Conservation (phyloP, 768 basidiomycete species). For the Tephrocybe rancida region DNA sequence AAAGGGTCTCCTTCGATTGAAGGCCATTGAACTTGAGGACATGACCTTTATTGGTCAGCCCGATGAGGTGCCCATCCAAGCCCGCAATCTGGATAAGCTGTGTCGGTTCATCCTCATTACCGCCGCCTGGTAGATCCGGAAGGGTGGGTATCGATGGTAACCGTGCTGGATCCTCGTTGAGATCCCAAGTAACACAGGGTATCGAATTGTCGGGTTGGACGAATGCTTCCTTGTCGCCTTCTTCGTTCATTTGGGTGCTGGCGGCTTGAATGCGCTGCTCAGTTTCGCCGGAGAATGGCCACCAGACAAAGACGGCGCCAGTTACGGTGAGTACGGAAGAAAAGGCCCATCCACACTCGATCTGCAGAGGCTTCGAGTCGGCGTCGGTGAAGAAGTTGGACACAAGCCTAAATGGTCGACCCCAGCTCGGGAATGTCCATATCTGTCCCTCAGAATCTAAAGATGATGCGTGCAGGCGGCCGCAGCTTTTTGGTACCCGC, state of each 20-base stretch:
- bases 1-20: slow-evolving; percentile 37
- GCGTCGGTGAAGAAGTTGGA: slow-evolving; percentile 50
- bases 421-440: slow-evolving; percentile 82
- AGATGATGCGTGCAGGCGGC: slow-evolving; percentile 69
- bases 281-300: slow-evolving; percentile 58
- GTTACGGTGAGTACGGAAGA: slow-evolving; percentile 71
- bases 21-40: slow-evolving; percentile 66
- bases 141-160: slow-evolving; percentile 65
- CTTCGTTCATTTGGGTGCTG: slow-evolving; percentile 48
- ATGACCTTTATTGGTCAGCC: slow-evolving; percentile 79
- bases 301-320: slow-evolving; percentile 79
- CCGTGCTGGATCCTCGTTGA: slow-evolving; percentile 53
- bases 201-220: slow-evolving; percentile 45
- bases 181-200: slow-evolving; percentile 62
- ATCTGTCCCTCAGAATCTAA: slow-evolving; percentile 61
- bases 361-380: slow-evolving; percentile 48
- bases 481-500: slow-evolving; percentile 54
- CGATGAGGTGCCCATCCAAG: slow-evolving; percentile 72
- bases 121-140: slow-evolving; percentile 46
- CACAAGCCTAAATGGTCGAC: slow-evolving; percentile 69
- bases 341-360: slow-evolving; percentile 83
- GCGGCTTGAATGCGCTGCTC: slow-evolving; percentile 34
- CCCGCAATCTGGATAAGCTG: slow-evolving; percentile 82
- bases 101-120: slow-evolving; percentile 28
- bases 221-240: slow-evolving; percentile 35